These are phyloP conservation scores for Stellera chamaejasme DNA, from an alignment of 345 rosid species.

Conservation along the genomic window DNA sequence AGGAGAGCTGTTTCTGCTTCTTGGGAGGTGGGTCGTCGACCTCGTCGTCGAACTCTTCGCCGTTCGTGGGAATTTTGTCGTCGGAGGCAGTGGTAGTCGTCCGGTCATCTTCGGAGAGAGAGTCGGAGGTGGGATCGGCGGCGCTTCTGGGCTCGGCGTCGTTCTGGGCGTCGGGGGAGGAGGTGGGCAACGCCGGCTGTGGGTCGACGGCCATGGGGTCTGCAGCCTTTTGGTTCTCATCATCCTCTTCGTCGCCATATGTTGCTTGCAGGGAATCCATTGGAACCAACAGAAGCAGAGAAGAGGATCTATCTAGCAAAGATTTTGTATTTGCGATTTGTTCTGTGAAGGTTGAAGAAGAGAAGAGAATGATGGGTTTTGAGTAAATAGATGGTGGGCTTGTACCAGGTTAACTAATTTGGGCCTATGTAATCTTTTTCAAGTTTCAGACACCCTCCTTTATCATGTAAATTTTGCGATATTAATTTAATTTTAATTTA, in stretches of 20 bases:
- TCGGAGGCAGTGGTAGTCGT: conserved; percentile 43
- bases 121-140: conserved; percentile 34
- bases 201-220: not conserved
- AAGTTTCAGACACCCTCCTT: too few species aligned
- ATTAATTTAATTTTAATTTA: too few species aligned
- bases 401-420: too few species aligned
- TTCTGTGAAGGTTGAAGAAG: not conserved
- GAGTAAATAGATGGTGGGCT: too few species aligned
- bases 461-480: too few species aligned
- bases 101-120: conserved; percentile 53
- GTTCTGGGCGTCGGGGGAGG: not conserved
- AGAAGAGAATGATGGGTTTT: not conserved
- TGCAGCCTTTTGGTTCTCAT: conserved; percentile 8
- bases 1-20: conserved; percentile 57
- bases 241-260: conserved; percentile 28
- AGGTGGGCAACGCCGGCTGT: not conserved
- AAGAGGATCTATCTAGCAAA: not conserved
- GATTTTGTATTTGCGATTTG: conserved; percentile 4
- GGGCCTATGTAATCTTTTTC: too few species aligned
- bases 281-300: not conserved
- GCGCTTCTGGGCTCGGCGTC: conserved; percentile 9
- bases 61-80: conserved; percentile 33
- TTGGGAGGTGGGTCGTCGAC: conserved; percentile 53
- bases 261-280: conserved; percentile 51
- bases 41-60: conserved; percentile 42